phyloP scores from a whole-genome alignment of 805 yeast genomes.

The Pichia gijzeniarum region DNA sequence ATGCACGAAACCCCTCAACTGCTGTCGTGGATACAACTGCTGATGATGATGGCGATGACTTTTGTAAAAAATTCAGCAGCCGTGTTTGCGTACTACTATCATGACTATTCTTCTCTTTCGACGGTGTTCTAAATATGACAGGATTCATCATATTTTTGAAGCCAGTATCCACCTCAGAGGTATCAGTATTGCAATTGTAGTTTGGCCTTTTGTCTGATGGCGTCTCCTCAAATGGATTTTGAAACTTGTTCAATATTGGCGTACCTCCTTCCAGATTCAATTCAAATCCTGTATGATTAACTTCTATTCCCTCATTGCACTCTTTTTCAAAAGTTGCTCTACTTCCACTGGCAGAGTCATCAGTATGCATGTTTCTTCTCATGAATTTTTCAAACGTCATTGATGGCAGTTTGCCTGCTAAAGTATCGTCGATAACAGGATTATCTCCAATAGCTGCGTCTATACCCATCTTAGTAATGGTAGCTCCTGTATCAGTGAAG shows the following conservation, averaged over 20 bases:
- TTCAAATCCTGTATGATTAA: slow-evolving; percentile 13
- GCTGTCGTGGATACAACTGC: slow-evolving; percentile 5
- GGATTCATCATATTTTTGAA: too few relatives aligned
- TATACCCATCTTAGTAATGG: not conserved
- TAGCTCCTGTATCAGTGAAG: not conserved
- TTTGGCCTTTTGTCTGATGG: slow-evolving; percentile 13
- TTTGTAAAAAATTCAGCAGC: not conserved
- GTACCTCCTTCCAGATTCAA: slow-evolving; percentile 10
- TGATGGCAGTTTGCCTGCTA: slow-evolving; percentile 6
- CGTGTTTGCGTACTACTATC: not conserved
- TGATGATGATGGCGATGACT: too few relatives aligned
- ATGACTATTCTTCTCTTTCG: not conserved
- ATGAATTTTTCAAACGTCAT: slow-evolving; percentile 10
- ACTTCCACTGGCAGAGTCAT: not conserved
- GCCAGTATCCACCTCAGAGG: not conserved
- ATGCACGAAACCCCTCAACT: slow-evolving; percentile 21
- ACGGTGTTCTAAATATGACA: slow-evolving; percentile 5
- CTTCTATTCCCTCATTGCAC: too few relatives aligned
- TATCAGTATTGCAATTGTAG: not conserved
- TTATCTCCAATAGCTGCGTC: not conserved
- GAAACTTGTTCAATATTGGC: slow-evolving; percentile 26
- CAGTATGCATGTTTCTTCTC: not conserved
- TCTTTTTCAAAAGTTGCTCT: too few relatives aligned
- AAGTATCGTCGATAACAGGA: slow-evolving; percentile 12
- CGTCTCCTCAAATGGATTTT: slow-evolving; percentile 34